phyloP scores from a whole-genome alignment of 2,329 filamentous ascomycete species.

The Penicillium sp. region DNA sequence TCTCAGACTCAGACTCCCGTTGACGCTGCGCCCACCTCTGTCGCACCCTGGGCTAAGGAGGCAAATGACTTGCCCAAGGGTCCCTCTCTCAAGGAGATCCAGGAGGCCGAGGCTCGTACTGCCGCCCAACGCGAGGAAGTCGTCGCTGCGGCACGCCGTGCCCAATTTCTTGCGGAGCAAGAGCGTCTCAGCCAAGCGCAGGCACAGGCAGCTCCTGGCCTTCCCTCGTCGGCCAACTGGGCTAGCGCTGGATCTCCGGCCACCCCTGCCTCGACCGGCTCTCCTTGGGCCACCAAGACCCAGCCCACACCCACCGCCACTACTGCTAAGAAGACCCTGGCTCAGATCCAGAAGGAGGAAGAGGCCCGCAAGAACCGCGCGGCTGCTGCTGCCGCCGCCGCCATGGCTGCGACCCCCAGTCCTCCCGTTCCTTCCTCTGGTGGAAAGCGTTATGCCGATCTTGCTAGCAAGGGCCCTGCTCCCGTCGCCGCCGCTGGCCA shows the following conservation, averaged over 20 bases:
- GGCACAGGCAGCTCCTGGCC: conserved; percentile 65
- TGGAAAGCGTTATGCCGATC: conserved; percentile 90
- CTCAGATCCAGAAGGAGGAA: conserved; percentile 96
- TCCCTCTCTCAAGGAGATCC: conserved; percentile 92
- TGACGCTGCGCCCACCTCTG: conserved; percentile 66
- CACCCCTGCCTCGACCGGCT: conserved; percentile 53
- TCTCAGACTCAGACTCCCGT: conserved; percentile 76
- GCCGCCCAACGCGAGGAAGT: conserved; percentile 84
- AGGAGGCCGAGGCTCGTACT: conserved; percentile 90
- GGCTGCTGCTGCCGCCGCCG: conserved; percentile 47
- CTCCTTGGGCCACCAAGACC: conserved; percentile 55
- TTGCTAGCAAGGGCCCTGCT: conserved; percentile 73
- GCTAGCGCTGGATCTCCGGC: conserved; percentile 71
- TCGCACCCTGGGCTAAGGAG: conserved; percentile 96
- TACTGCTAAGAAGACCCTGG: conserved; percentile 78
- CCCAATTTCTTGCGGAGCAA: conserved; percentile 67
- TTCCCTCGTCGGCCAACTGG: conserved; percentile 89
- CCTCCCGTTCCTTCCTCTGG: conserved; percentile 47
- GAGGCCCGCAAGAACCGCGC: conserved; percentile 82
- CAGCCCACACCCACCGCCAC: conserved; percentile 39
- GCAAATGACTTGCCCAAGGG: conserved; percentile 71
- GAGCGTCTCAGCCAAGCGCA: conserved; percentile 68
- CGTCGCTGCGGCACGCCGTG: conserved; percentile 73
- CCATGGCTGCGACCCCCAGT: conserved; percentile 46
- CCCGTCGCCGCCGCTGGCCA: conserved; percentile 45